A percentile compares a stretch with the other conserved stretches of the same genome.
Conservation (phyloP, 345 rosid species). For the Aquilaria sinensis region DNA sequence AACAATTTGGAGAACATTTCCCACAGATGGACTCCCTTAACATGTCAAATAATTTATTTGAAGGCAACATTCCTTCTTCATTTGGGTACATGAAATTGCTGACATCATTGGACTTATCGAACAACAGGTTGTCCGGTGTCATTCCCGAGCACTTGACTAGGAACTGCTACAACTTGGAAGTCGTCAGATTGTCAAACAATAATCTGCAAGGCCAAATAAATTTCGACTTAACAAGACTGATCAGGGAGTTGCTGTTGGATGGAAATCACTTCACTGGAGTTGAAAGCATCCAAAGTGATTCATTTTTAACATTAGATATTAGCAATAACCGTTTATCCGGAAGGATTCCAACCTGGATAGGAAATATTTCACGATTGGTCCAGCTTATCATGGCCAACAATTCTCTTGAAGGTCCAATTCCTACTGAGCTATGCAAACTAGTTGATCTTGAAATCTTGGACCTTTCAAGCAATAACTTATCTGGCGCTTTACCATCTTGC, state of each 20-base stretch:
- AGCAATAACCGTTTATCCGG: slow-evolving; percentile 11
- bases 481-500: too few species aligned
- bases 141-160: background rate
- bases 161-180: background rate
- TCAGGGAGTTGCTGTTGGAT: background rate
- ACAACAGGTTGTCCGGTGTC: background rate
- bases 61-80: slow-evolving; percentile 2
- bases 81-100: slow-evolving; percentile 2
- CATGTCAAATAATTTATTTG: slow-evolving; percentile 12
- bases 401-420: slow-evolving; percentile 11
- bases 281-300: background rate
- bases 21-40: background rate
- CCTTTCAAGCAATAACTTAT: too few species aligned
- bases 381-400: background rate
- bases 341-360: background rate
- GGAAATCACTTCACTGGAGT: background rate
- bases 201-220: slow-evolving; percentile 1
- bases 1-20: background rate
- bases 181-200: slow-evolving; percentile 12
- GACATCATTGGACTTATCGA: background rate
- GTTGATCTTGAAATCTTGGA: too few species aligned
- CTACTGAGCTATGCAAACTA: background rate
- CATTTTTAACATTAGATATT: background rate
- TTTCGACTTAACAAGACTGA: background rate
- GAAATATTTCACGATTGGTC: background rate